Percentiles rank a stretch among this genome's conserved stretches.
These are phyloP conservation scores for Coemansia aciculifera DNA, from an alignment of 192 early-diverging fungal species.

Conservation along the genomic window DNA sequence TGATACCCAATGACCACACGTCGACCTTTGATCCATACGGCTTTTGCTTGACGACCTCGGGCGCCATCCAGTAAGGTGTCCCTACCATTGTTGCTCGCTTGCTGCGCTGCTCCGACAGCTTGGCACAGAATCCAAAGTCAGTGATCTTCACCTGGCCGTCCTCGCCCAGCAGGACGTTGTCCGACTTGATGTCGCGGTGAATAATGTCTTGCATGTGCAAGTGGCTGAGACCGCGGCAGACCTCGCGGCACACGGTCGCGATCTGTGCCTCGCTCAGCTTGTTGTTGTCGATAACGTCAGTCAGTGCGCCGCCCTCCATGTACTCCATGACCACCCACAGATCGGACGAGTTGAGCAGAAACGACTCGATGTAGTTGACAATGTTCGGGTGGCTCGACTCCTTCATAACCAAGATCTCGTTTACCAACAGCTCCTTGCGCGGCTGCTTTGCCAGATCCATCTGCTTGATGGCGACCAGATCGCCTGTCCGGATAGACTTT, in stretches of 20 bases:
- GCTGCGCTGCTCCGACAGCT: conserved; percentile 78
- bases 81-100: conserved; percentile 89
- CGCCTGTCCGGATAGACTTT: conserved; percentile 65
- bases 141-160: conserved; percentile 85
- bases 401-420: conserved; percentile 93
- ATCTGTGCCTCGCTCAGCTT: conserved; percentile 92
- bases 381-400: conserved; percentile 92
- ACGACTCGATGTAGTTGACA: conserved; percentile 95
- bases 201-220: conserved; percentile 83
- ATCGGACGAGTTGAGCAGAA: conserved; percentile 77
- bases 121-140: conserved; percentile 95
- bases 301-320: conserved; percentile 98
- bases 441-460: conserved; percentile 88
- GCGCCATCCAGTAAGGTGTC: conserved; percentile 90
- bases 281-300: conserved; percentile 96
- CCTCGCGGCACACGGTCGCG: conserved; percentile 87
- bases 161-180: conserved; percentile 82
- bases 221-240: conserved; percentile 75
- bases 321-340: conserved; percentile 99
- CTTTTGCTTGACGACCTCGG: conserved; percentile 82
- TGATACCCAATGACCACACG: conserved; percentile 93
- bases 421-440: conserved; percentile 87
- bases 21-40: conserved; percentile 79
- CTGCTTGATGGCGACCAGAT: conserved; percentile 90
- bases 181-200: conserved; percentile 89